Conservation (phyloP, 129 eudicot genomes). For the Lonicera japonica region DNA sequence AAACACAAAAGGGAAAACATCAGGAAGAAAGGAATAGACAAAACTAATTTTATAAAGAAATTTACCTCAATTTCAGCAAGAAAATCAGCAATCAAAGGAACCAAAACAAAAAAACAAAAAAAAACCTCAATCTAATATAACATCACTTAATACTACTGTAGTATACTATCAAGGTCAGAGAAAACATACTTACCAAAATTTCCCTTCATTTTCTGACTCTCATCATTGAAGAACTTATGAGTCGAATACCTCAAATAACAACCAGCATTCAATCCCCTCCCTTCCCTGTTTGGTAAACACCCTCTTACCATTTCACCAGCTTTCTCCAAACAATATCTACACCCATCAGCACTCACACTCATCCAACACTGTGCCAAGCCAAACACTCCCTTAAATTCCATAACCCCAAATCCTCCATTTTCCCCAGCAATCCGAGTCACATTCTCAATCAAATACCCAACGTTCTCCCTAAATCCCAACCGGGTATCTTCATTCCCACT, state of each 20-base stretch:
- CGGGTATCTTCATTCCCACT: conserved; percentile 13
- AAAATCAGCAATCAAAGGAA: neutral
- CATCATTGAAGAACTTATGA: conserved; percentile 41
- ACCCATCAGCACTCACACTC: conserved; percentile 38
- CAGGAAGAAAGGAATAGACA: neutral
- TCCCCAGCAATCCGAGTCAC: conserved; percentile 27
- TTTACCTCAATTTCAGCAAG: neutral
- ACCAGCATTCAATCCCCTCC: conserved; percentile 62
- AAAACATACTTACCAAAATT: conserved; percentile 27
- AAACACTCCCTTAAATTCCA: conserved; percentile 41
- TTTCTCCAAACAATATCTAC: conserved; percentile 49
- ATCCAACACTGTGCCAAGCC: conserved; percentile 83
- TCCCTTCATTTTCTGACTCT: conserved; percentile 8
- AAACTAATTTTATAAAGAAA: neutral
- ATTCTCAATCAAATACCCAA: conserved; percentile 36
- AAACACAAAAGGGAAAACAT: neutral
- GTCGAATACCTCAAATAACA: conserved; percentile 75
- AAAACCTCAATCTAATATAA: neutral
- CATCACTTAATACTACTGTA: neutral
- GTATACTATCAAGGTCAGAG: neutral
- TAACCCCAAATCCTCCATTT: conserved; percentile 39
- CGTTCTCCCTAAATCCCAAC: conserved; percentile 20
- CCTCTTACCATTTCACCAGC: conserved; percentile 27
- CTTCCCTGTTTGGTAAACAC: conserved; percentile 66
- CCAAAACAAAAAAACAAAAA: neutral